phyloP scores from a whole-genome alignment of 2,329 filamentous ascomycete genomes.

The Pseudogymnoascus destructans region DNA sequence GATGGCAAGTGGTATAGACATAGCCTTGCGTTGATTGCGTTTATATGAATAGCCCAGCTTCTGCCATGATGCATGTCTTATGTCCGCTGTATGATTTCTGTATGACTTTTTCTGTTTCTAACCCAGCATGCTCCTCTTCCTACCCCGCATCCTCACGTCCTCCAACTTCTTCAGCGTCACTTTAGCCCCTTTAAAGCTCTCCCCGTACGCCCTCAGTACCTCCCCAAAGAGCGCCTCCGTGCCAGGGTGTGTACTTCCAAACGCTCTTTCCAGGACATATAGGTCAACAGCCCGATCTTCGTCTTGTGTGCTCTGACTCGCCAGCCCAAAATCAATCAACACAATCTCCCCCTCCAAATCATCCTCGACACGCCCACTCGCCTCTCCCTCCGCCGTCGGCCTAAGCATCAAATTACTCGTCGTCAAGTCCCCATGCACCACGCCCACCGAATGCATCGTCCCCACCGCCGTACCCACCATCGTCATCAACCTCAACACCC shows the following conservation, averaged over 20 bases:
- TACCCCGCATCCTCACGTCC: conserved; percentile 82
- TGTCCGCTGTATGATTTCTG: neutral
- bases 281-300: conserved; percentile 93
- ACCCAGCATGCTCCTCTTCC: conserved; percentile 95
- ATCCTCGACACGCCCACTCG: conserved; percentile 17
- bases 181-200: conserved; percentile 60
- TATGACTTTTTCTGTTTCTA: conserved; percentile 29
- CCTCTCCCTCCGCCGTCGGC: conserved; percentile 16
- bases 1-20: neutral
- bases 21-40: neutral
- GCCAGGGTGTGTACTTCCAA: conserved; percentile 84
- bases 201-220: conserved; percentile 61
- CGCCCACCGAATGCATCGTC: conserved; percentile 65
- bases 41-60: conserved; percentile 4
- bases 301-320: conserved; percentile 65
- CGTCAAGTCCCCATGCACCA: conserved; percentile 91
- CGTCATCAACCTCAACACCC: conserved; percentile 46
- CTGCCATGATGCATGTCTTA: neutral
- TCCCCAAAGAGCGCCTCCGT: conserved; percentile 65
- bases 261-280: conserved; percentile 89
- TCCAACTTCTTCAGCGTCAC: conserved; percentile 70
- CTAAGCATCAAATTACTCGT: conserved; percentile 92
- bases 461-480: conserved; percentile 61
- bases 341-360: conserved; percentile 60
- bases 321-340: conserved; percentile 89